Evolutionary conservation across 495 filamentous ascomycete genomes (phyloP).

Genomic region (Penicillium atrosanguineum): DNA sequence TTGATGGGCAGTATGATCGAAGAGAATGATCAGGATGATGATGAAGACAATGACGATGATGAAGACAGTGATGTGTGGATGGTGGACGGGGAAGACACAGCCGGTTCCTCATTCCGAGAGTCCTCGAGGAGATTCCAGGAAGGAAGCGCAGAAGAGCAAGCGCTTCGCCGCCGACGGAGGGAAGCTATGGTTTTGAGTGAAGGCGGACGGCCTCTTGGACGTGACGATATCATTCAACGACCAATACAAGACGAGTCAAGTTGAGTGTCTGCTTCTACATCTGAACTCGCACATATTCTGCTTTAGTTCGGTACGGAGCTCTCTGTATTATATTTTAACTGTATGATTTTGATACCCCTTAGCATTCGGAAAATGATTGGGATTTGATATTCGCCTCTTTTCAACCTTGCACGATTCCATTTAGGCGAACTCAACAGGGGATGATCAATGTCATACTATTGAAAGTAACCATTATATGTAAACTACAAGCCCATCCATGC

Average conservation of each 20-base stretch:
- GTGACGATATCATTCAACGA: conserved; percentile 50
- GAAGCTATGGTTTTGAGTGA: conserved; percentile 58
- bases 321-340: conserved; percentile 4
- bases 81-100: conserved; percentile 48
- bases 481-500: conserved; percentile 63
- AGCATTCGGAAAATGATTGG: conserved; percentile 9
- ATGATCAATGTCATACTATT: conserved; percentile 7
- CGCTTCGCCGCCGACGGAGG: conserved; percentile 46
- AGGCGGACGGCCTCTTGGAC: conserved; percentile 45
- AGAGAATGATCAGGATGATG: conserved; percentile 47
- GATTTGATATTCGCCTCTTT: neutral
- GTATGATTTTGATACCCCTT: conserved; percentile 27
- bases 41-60: conserved; percentile 45
- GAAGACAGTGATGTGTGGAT: conserved; percentile 50
- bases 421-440: neutral
- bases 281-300: neutral
- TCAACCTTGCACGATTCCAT: neutral
- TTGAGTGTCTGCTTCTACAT: neutral
- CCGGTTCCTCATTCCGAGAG: conserved; percentile 25
- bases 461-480: conserved; percentile 4
- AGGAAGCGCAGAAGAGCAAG: conserved; percentile 49
- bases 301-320: neutral
- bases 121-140: conserved; percentile 40
- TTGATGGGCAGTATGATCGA: conserved; percentile 44
- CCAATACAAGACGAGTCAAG: conserved; percentile 23